phyloP scores from a whole-genome alignment of 768 basidiomycete genomes.

The Udeniomyces megalosporus region DNA sequence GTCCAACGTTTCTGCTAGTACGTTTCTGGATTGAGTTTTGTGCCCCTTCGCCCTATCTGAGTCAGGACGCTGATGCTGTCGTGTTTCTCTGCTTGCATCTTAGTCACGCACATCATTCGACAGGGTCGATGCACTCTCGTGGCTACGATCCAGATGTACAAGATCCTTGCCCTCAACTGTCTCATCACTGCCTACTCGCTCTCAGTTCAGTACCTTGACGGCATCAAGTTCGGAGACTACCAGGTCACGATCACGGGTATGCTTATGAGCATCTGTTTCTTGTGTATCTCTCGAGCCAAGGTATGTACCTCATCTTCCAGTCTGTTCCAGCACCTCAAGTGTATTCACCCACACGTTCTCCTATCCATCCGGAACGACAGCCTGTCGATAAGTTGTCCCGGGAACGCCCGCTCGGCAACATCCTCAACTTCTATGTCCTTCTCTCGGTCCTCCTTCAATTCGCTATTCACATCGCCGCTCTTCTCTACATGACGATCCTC shows the following conservation, averaged over 20 bases:
- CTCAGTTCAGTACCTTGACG: constrained; percentile 92
- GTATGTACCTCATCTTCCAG: constrained; percentile 34
- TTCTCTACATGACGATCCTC: constrained; percentile 85
- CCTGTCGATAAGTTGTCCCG: constrained; percentile 91
- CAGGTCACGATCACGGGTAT: constrained; percentile 80
- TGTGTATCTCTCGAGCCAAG: constrained; percentile 94
- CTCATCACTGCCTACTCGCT: constrained; percentile 97
- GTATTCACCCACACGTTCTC: not conserved
- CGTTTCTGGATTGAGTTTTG: constrained; percentile 27
- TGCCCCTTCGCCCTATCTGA: not conserved
- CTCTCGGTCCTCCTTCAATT: constrained; percentile 85
- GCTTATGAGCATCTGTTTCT: constrained; percentile 96
- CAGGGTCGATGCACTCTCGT: constrained; percentile 98
- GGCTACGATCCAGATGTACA: constrained; percentile 99
- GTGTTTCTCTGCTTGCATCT: not conserved
- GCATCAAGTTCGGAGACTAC: constrained; percentile 98
- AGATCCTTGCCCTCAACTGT: constrained; percentile 93
- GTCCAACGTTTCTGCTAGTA: constrained; percentile 90
- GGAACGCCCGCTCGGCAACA: constrained; percentile 84
- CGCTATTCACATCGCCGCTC: constrained; percentile 70
- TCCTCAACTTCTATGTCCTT: constrained; percentile 91
- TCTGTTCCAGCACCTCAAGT: not conserved
- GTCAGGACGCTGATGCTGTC: not conserved
- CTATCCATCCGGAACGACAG: constrained; percentile 31
- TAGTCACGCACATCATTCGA: constrained; percentile 91